These are phyloP conservation scores for Claviceps quebecensis DNA, from an alignment of 2,329 filamentous ascomycete genomes.

Conservation along the genomic window DNA sequence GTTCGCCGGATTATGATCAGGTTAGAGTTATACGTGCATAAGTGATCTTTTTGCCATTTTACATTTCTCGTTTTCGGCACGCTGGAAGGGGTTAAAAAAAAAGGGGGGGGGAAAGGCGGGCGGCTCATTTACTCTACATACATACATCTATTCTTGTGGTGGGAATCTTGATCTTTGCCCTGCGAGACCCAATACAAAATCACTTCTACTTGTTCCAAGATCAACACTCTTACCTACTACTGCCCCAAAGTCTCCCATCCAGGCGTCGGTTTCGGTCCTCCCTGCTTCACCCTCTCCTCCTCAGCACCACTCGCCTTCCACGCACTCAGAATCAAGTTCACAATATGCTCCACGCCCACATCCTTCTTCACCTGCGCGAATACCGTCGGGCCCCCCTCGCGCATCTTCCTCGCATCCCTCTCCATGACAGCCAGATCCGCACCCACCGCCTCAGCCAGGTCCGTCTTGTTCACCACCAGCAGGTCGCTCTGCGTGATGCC, in stretches of 20 bases:
- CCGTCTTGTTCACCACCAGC: slow-evolving; percentile 93
- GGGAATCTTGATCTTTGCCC: neutral
- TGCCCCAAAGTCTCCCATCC: slow-evolving; percentile 33
- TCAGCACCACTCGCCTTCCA: slow-evolving; percentile 85
- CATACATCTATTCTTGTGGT: too few species aligned
- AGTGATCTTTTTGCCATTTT: too few species aligned
- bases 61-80: too few species aligned
- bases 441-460: slow-evolving; percentile 78
- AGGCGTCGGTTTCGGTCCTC: slow-evolving; percentile 43
- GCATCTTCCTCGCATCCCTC: slow-evolving; percentile 82
- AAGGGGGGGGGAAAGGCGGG: too few species aligned
- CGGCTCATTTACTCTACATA: too few species aligned
- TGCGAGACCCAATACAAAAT: neutral
- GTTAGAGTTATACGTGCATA: too few species aligned
- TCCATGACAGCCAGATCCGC: slow-evolving; percentile 92
- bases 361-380: slow-evolving; percentile 96
- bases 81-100: too few species aligned
- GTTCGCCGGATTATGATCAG: too few species aligned
- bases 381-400: slow-evolving; percentile 87
- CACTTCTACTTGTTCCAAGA: neutral
- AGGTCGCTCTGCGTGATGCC: slow-evolving; percentile 95
- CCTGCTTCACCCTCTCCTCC: slow-evolving; percentile 36
- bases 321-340: slow-evolving; percentile 75
- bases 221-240: slow-evolving; percentile 1
- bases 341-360: slow-evolving; percentile 72